Base-by-base conservation (phyloP, 768 basidiomycete species). In the Naganishia antarctica region DNA sequence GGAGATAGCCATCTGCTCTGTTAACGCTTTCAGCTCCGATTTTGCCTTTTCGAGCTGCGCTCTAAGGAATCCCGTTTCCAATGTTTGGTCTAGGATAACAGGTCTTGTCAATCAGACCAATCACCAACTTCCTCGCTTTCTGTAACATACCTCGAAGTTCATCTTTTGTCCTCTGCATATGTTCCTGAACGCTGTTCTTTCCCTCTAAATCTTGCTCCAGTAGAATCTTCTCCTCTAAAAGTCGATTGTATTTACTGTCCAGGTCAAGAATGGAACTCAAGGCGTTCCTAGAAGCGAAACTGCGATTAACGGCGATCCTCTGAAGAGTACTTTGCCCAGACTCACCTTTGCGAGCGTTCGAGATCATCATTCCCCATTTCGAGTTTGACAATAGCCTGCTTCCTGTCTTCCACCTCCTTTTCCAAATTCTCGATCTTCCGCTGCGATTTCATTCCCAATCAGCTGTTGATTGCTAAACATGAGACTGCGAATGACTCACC, bases 141-240 rank as follows among this genome's bases (percentile, higher is more conserved):
- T 16, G 48, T 29, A 26, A 34, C 50, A 9, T 51, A 57, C 53
- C 53, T 37, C 53, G 31, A 13, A 57, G 37, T 12, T 57, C 53
- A 72, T 98, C 96, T 76, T 86, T 91, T 65, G 94, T 75, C 47
- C 96, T 84, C 77, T 98, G 96, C 49, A 82, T 84, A 71, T 93
- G 88, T 76, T 94, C 93, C 73, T 97, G 92, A 46, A 96, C 74
- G 68, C 82, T 86, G 4, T 91, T 90, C 76, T 94, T 96, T 77
- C 88, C 87, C 28, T 97, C 80, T 32, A 98, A 81, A 71, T 99
- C 96, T 69, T 98, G 91, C 77, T 99, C 96, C 40, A 98, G 83
- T 28, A 99, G 80, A 61, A 97, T 97, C 80, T 97, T 98, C 80
- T 98, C 92, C 78, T 99, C 96, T 34, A 98, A 81, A 0, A 88